Evolutionary conservation across 768 basidiomycete genomes (phyloP).

Genomic region (Tulasnella sp.): DNA sequence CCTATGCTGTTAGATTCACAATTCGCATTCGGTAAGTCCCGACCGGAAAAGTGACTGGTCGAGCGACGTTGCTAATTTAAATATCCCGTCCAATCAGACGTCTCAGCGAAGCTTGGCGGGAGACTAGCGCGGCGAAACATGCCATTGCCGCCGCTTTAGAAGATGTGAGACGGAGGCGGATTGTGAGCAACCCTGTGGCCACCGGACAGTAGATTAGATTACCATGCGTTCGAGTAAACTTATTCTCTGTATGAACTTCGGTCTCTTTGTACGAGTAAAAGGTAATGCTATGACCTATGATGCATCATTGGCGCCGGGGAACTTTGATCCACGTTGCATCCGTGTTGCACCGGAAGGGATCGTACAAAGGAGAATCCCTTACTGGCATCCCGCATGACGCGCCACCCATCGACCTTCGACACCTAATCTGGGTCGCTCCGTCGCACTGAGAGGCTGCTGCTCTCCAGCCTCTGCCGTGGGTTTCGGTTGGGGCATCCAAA

Average conservation of each 20-base stretch:
- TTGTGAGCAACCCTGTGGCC: slow-evolving; percentile 23
- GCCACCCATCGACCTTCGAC: slow-evolving; percentile 2
- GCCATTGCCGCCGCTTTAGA: slow-evolving; percentile 63
- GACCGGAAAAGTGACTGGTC: not conserved
- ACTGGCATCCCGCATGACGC: not conserved
- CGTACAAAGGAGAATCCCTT: not conserved
- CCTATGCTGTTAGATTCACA: slow-evolving; percentile 59
- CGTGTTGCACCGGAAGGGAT: not conserved
- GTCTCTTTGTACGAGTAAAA: not conserved
- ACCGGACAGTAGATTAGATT: not conserved
- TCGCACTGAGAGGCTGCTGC: not conserved
- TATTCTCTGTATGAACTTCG: not conserved
- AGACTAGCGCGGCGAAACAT: slow-evolving; percentile 57
- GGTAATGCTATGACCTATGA: not conserved
- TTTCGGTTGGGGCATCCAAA: not conserved
- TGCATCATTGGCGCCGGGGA: not conserved
- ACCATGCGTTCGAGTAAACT: not conserved
- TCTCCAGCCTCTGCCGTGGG: not conserved
- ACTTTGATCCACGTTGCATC: not conserved
- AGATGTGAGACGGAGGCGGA: slow-evolving; percentile 60
- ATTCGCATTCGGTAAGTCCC: slow-evolving; percentile 56
- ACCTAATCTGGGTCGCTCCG: not conserved
- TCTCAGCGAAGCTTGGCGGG: slow-evolving; percentile 60
- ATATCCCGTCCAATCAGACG: slow-evolving; percentile 44
- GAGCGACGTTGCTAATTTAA: not conserved